phyloP scores from a whole-genome alignment of 176 grass and related monocot genomes.

The Bonia amplexicaulis region DNA sequence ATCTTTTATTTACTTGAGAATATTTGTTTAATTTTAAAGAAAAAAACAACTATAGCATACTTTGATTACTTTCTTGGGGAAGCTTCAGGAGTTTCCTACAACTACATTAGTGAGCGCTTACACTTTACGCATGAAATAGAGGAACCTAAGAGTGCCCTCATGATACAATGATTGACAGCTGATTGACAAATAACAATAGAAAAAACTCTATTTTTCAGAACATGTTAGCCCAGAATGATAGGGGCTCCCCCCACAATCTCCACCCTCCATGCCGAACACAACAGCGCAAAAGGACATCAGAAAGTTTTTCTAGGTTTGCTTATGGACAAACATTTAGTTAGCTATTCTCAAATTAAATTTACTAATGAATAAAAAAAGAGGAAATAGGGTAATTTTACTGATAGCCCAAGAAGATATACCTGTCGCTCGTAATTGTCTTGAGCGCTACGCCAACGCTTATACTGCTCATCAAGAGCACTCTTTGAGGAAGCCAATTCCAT shows the following conservation, averaged over 20 bases:
- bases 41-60: background rate
- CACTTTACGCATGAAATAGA: background rate
- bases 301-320: background rate
- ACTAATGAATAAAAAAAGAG: background rate
- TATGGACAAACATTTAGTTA: background rate
- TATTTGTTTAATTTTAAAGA: background rate
- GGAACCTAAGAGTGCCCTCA: background rate
- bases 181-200: background rate
- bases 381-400: background rate
- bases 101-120: background rate
- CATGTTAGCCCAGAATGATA: background rate
- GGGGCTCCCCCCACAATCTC: background rate
- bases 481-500: slow-evolving; percentile 67
- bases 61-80: background rate
- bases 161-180: background rate
- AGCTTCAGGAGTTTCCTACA: background rate
- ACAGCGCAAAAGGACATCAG: background rate
- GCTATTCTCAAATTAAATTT: background rate
- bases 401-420: slow-evolving; percentile 31
- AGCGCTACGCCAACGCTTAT: slow-evolving; percentile 72
- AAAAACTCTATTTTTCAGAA: background rate
- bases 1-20: background rate
- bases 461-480: slow-evolving; percentile 68
- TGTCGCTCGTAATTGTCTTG: slow-evolving; percentile 96
- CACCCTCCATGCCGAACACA: background rate